phyloP scores from a whole-genome alignment of 176 grass and related monocot species.

The Avena eriantha region DNA sequence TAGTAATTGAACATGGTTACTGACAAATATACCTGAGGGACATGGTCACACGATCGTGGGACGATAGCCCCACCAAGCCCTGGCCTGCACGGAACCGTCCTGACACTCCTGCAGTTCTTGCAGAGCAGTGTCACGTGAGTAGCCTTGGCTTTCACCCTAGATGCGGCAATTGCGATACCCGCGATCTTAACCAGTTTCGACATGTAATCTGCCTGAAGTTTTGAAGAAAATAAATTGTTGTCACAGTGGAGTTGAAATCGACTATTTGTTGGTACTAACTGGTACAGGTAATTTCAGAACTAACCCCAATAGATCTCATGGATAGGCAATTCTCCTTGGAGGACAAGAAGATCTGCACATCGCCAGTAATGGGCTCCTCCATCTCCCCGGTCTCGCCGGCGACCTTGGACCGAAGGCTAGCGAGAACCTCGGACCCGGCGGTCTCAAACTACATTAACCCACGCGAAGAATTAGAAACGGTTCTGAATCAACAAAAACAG shows the following conservation, averaged over 20 bases:
- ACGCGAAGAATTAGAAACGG: not conserved
- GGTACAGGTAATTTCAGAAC: not conserved
- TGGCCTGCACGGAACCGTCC: conserved; percentile 75
- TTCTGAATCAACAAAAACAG: not conserved
- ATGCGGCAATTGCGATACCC: conserved; percentile 86
- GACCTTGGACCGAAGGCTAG: conserved; percentile 78
- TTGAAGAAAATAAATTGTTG: not conserved
- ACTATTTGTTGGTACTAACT: too few species aligned
- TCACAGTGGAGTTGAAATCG: not conserved
- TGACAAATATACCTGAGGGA: conserved; percentile 61
- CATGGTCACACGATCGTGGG: conserved; percentile 83
- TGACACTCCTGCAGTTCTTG: conserved; percentile 90
- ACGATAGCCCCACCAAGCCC: conserved; percentile 94
- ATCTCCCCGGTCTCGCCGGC: conserved; percentile 91
- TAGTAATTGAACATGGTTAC: not conserved
- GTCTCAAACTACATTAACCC: conserved; percentile 68
- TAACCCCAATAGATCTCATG: conserved; percentile 86
- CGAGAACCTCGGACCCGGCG: conserved; percentile 72
- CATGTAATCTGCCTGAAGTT: conserved; percentile 79
- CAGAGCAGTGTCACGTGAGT: conserved; percentile 92
- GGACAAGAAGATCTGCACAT: conserved; percentile 90
- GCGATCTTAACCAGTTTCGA: conserved; percentile 95
- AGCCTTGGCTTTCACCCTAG: conserved; percentile 96
- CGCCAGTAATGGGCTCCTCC: conserved; percentile 79
- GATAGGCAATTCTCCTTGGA: conserved; percentile 90